Base-by-base conservation (phyloP, 2,329 filamentous ascomycete genomes). In the Stagonosporopsis chrysanthemi region DNA sequence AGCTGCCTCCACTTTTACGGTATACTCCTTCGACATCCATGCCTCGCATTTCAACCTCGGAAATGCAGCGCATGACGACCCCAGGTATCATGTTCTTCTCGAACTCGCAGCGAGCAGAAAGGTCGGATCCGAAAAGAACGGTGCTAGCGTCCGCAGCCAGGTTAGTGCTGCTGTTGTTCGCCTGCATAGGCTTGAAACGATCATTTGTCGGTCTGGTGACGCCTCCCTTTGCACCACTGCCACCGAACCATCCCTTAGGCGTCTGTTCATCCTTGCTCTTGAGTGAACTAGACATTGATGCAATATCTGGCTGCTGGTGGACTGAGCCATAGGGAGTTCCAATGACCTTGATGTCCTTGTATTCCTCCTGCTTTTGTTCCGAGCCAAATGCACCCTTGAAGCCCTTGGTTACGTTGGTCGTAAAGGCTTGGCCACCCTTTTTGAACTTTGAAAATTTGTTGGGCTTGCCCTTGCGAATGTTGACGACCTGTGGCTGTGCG, bases 361-460 rank as follows among this genome's bases (percentile, higher is more conserved):
- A 69, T 77, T 86, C 72, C 79, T 83, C 73, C 83, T 85, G 82
- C 84, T 88, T 51, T 14, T 70, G 60, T 41, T 76, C 73, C 3
- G 89, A 89, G 26, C 70, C 89, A 58, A 97, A 96, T 6, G 93
- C 93, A 52, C 92, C 91, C 77, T 96, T 97, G 75, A 98, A 88
- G 49, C 93, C 92, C 80, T 97, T 97, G 60, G 90, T 90, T 48
- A 98, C 90, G 71, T 93, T 94, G 77, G 97, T 96, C 26, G 93
- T 93, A 68, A 98, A 89, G 53, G 91, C 93, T 78, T 96, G 94
- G 36, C 91, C 91, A 36, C 92, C 92, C 81, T 96, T 97, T 84
- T 97, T 97, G 93, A 95, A 98, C 79, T 97, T 97, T 79, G 96
- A 97, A 79, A 97, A 97, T 76, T 97, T 98, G 81, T 92, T 96